Conservation (phyloP, 225 moss, liverwort and hornwort genomes). For the Antitrichia curtipendula region DNA sequence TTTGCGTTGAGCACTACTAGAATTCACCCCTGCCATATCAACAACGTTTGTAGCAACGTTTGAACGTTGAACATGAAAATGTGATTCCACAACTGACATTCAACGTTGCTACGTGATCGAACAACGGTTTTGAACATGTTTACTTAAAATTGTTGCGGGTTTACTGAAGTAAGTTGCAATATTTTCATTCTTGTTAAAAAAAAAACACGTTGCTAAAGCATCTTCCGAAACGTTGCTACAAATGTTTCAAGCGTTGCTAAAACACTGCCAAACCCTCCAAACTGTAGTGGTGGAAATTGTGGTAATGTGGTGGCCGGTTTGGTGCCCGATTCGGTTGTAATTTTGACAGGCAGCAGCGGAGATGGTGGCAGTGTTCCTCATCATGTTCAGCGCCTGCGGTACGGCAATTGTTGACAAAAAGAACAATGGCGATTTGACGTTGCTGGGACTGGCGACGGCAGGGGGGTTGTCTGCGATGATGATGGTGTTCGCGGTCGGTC, state of each 20-base stretch:
- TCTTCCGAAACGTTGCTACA: neutral
- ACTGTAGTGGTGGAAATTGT: neutral
- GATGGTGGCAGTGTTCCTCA: conserved; percentile 41
- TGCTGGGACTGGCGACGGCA: conserved; percentile 20
- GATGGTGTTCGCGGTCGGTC: conserved; percentile 41
- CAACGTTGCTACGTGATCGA: neutral
- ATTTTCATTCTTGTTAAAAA: neutral
- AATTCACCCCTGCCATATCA: neutral
- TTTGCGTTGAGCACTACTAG: neutral
- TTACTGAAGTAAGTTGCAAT: neutral
- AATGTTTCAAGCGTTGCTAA: neutral
- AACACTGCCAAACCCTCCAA: neutral
- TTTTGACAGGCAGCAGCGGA: conserved; percentile 33
- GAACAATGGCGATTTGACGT: conserved; percentile 27
- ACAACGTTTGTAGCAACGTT: neutral
- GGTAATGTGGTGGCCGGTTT: neutral
- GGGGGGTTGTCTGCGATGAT: conserved; percentile 37
- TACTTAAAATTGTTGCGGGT: neutral
- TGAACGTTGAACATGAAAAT: neutral
- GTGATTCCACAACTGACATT: neutral
- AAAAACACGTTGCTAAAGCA: neutral
- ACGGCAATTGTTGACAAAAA: conserved; percentile 16
- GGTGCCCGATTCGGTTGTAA: neutral
- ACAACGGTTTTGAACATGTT: neutral
- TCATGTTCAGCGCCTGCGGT: conserved; percentile 37